A percentile compares a stretch with the other conserved stretches of the same genome.
Evolutionary conservation across 1,284 basidiomycete genomes (phyloP).

Genomic region (Naganishia sp.): DNA sequence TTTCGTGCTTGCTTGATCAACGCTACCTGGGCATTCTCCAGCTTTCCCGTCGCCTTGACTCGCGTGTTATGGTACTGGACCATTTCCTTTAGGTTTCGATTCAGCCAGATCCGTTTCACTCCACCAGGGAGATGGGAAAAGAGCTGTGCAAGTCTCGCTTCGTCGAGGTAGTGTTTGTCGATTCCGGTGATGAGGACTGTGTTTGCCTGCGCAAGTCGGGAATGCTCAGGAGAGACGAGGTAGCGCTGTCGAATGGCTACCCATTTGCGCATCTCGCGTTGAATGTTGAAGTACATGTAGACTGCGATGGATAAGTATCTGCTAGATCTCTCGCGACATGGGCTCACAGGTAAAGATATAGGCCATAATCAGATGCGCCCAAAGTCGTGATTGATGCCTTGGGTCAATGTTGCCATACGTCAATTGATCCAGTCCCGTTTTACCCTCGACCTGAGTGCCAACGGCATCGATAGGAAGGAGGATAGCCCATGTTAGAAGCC

Average conservation of each 20-base stretch:
- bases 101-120: conserved; percentile 74
- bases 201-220: conserved; percentile 66
- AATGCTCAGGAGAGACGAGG: conserved; percentile 66
- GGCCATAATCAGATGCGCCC: conserved; percentile 56
- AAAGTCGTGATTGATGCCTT: conserved; percentile 49
- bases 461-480: conserved; percentile 65
- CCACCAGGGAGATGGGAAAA: conserved; percentile 74
- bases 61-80: conserved; percentile 66
- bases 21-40: conserved; percentile 66
- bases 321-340: neutral
- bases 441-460: conserved; percentile 51
- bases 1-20: conserved; percentile 62
- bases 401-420: conserved; percentile 58
- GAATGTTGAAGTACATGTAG: conserved; percentile 70
- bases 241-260: conserved; percentile 68
- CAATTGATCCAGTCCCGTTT: conserved; percentile 58
- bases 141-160: conserved; percentile 64
- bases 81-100: conserved; percentile 62
- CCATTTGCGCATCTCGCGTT: conserved; percentile 66
- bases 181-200: conserved; percentile 76
- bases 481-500: conserved; percentile 62
- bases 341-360: conserved; percentile 56
- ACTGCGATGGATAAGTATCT: conserved; percentile 50
- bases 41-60: conserved; percentile 61
- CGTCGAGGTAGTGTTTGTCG: conserved; percentile 64